A percentile compares a stretch with the other conserved stretches of the same genome.
phyloP scores from a whole-genome alignment of 2,329 filamentous ascomycete genomes.

The Aspergillus ibericus region DNA sequence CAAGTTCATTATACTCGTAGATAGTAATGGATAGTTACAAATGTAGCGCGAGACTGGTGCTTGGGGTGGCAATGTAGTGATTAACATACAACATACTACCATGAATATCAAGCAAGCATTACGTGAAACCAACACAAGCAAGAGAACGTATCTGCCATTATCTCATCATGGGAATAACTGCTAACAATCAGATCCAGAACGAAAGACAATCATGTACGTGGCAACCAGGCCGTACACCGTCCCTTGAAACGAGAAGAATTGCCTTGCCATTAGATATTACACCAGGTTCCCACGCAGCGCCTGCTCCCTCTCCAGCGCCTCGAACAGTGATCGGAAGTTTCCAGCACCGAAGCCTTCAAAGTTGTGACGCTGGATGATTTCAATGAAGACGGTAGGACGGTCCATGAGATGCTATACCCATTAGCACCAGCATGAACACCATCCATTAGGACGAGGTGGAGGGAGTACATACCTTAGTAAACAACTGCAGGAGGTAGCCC shows the following conservation, averaged over 20 bases:
- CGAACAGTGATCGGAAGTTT: constrained; percentile 93
- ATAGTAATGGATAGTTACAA: no score
- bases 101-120: no score
- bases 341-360: constrained; percentile 92
- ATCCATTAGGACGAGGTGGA: constrained; percentile 1
- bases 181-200: background rate
- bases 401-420: constrained; percentile 72
- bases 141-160: no score
- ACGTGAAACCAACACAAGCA: no score
- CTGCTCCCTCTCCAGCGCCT: constrained; percentile 94
- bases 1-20: no score
- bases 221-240: background rate
- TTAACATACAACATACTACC: no score
- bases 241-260: background rate
- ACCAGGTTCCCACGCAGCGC: constrained; percentile 76
- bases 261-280: constrained; percentile 13
- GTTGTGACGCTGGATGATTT: constrained; percentile 90
- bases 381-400: constrained; percentile 90
- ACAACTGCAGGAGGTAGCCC: constrained; percentile 76
- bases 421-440: background rate
- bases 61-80: no score
- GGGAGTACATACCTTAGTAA: constrained; percentile 59
- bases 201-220: background rate
- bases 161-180: no score
- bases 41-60: no score